Conservation (phyloP, 1,139 yeast species). For the Lodderomyces oxycetoniae region DNA sequence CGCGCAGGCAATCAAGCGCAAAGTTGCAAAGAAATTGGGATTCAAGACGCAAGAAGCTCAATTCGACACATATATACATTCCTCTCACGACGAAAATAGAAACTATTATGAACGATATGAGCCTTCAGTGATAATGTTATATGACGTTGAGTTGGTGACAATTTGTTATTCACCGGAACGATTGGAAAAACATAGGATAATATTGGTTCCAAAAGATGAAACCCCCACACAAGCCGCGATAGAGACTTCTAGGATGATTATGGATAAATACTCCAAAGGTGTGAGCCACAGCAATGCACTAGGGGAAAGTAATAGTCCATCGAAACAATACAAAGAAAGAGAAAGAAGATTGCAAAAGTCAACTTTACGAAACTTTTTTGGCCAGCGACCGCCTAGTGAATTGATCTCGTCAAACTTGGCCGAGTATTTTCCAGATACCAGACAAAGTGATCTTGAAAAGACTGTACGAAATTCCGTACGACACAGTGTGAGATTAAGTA, state of each 20-base stretch:
- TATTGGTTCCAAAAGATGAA: slow-evolving; percentile 62
- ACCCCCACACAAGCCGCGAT: slow-evolving; percentile 61
- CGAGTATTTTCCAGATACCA: slow-evolving; percentile 88
- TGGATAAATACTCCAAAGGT: slow-evolving; percentile 28
- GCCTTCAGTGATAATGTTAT: slow-evolving; percentile 44
- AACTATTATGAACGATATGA: slow-evolving; percentile 9
- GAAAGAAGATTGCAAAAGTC: slow-evolving; percentile 13
- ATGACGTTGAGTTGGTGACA: slow-evolving; percentile 77
- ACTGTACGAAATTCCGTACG: slow-evolving; percentile 83
- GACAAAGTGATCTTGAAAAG: slow-evolving; percentile 64
- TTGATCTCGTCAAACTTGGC: slow-evolving; percentile 84
- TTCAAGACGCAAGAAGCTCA: slow-evolving; percentile 34
- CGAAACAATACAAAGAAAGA: background rate
- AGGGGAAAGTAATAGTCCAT: background rate
- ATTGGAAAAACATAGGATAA: slow-evolving; percentile 65
- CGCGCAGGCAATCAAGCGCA: slow-evolving; percentile 72
- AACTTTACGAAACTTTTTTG: slow-evolving; percentile 57
- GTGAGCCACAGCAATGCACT: background rate
- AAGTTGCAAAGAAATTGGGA: slow-evolving; percentile 61
- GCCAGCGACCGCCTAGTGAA: slow-evolving; percentile 92
- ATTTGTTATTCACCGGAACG: slow-evolving; percentile 75
- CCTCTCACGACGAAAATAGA: slow-evolving; percentile 11
- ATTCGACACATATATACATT: slow-evolving; percentile 43
- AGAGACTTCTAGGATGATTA: slow-evolving; percentile 51
- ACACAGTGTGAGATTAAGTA: slow-evolving; percentile 60